Evolutionary conservation across 2,329 filamentous ascomycete genomes (phyloP), one percentile per base, ranked within the genome.

Genomic region (Bipolaris zeicola): DNA sequence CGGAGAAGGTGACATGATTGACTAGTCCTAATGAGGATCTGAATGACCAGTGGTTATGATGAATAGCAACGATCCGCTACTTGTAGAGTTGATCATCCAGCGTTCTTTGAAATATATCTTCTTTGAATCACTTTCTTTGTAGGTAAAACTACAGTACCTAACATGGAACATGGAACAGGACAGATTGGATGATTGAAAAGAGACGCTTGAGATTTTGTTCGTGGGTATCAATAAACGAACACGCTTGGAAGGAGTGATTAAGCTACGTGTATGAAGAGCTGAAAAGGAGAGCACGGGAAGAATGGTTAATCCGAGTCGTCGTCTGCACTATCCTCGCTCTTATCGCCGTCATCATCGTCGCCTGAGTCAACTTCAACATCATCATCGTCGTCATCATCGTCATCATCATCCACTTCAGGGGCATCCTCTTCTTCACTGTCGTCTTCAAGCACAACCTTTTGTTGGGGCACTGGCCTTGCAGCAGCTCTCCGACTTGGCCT

Each of bases 401-500:
- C 57, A 3, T 65, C 60, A 11, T 57, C 62, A 11, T 61, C 57
- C 16, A 61, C 57, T 0, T 66, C 53, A 14, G 65, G 57, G 1
- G 60, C 62, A 3, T 58, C 59, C 5, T 58, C 66, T n/a, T 65
- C 64, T 11, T 69, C 64, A 22, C 66, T 67, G 22, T 70, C 65
- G n/a, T 69, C 62, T 5, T 62, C 62, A 24, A 71, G 51, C 11
- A 68, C 62, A 22, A 67, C 48, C 31, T 68, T 64, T 47, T 67
- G 67, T 22, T 63, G 50, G 10, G 59, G 61, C 24, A 56, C 56
- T 3, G 58, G 58, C 42, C 50, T 64, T 24, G 61, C 63, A 20
- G 64, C 62, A 28, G 64, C 62, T 50, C 69, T 63, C 2, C 72
- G 70, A 47, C 64, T 65, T 5, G 72, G 73, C 6, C 71, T 55